Evolutionary conservation across 164 flowering plant genomes (phyloP), one percentile per base, ranked within the genome.

Genomic region (Paratinospora sagittata): DNA sequence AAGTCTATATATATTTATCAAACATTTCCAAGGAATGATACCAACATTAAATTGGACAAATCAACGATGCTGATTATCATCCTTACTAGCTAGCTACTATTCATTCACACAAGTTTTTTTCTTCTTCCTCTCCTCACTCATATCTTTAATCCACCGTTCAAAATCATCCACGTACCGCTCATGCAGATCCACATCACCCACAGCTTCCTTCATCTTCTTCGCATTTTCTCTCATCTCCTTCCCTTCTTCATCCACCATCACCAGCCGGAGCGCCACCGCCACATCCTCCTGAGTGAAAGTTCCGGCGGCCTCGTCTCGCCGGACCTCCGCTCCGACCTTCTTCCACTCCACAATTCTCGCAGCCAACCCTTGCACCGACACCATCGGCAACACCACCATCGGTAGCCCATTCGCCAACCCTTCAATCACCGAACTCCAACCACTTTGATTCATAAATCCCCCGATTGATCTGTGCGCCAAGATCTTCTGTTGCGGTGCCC

Each of bases 231-330:
- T 67, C 30, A 67, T 12, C 6, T 14, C 34, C 57, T 67, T 34
- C 19, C 70, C 70, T n/a, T 67, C n/a, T 17, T 45, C 2, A 9
- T 43, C 70, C 1, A 43, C 70, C 70, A 67, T 67, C 36, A 47
- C 70, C 0, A 43, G 2, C 47, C 70, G 43, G 11, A 67, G 14
- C 0, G 34, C 45, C 70, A 19, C 33, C 3, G 60, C 58, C 55
- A 67, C 70, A 4, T n/a, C 24, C 34, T 67, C 70, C 21, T 36
- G 21, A 6, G 70, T 67, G n/a, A 67, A 67, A 17, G 57, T 12
- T 0, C 57, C 57, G n/a, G 12, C 57, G 0, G 19, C 4, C 57
- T 49, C 57, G n/a, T 49, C 57, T 3, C 57, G 12, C 57, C 16
- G 19, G 1, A 49, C 16, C 57, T 49, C 57, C 57, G 19, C 14